Evolutionary conservation across 257 asterid genomes (phyloP).

Genomic region (Solanum corneliomulleri): DNA sequence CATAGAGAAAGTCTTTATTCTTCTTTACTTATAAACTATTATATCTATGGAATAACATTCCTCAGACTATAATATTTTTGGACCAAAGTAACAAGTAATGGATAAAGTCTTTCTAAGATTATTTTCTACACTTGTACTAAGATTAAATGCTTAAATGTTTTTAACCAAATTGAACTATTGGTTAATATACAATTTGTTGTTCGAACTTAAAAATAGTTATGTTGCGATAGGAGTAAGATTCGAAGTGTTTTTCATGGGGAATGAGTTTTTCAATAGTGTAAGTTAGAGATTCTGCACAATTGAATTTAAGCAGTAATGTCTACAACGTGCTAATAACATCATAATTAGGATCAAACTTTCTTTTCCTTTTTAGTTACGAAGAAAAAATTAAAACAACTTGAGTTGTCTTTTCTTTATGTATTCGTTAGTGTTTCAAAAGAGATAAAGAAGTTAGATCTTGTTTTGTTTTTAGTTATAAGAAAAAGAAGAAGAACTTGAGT

Average conservation of each 20-base stretch:
- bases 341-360: conserved; percentile 10
- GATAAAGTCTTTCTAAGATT: background rate
- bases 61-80: background rate
- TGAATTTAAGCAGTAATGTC: conserved; percentile 1
- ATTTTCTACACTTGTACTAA: background rate
- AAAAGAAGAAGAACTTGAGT: too few relatives aligned
- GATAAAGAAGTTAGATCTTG: too few relatives aligned
- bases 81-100: background rate
- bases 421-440: too few relatives aligned
- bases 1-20: background rate
- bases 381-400: too few relatives aligned
- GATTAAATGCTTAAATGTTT: background rate
- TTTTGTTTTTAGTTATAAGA: too few relatives aligned
- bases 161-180: background rate
- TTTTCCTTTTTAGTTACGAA: background rate
- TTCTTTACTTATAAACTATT: background rate
- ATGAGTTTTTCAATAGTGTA: conserved; percentile 5
- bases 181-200: background rate
- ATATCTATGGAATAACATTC: background rate
- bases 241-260: conserved; percentile 1
- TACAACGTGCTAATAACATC: conserved; percentile 5
- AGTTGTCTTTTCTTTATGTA: too few relatives aligned
- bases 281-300: conserved; percentile 7
- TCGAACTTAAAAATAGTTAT: background rate
- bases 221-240: background rate